These are phyloP conservation scores for Melanogaster broomeanus DNA, from an alignment of 768 basidiomycete species.

Conservation along the genomic window DNA sequence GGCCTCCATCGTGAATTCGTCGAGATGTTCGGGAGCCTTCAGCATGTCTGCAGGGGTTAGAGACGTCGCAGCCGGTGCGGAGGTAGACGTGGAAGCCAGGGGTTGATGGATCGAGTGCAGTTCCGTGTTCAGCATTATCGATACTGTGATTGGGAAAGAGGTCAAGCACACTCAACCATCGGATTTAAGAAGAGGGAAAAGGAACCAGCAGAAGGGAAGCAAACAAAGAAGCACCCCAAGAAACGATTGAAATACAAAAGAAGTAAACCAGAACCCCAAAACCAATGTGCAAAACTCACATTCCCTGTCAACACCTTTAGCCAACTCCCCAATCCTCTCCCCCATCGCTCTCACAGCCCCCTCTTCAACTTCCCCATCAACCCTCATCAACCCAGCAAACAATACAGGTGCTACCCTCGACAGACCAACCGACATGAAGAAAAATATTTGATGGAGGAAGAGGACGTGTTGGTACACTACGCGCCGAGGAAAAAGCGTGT, in stretches of 20 bases:
- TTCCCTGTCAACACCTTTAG: constrained; percentile 55
- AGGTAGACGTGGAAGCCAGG: background rate
- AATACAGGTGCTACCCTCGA: constrained; percentile 70
- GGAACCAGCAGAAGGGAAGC: background rate
- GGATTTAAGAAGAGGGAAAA: background rate
- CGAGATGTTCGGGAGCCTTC: constrained; percentile 26
- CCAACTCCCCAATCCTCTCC: constrained; percentile 43
- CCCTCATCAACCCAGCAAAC: constrained; percentile 39
- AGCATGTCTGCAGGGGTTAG: constrained; percentile 23
- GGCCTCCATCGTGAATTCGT: constrained; percentile 39
- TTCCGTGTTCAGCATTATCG: constrained; percentile 53
- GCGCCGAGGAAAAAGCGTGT: constrained; percentile 57
- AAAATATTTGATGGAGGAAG: constrained; percentile 75
- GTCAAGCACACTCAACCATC: background rate
- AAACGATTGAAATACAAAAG: too few species aligned
- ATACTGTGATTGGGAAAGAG: constrained; percentile 35
- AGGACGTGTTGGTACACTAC: constrained; percentile 76
- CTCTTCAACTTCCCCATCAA: constrained; percentile 29
- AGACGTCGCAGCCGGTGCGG: constrained; percentile 19
- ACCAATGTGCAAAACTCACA: constrained; percentile 34
- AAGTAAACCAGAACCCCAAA: background rate
- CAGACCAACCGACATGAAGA: constrained; percentile 73
- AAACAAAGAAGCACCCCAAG: too few species aligned
- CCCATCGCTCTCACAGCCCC: constrained; percentile 38
- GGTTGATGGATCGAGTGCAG: constrained; percentile 49